These are phyloP conservation scores for Raphanus raphanistrum DNA, from an alignment of 345 rosid genomes.

Conservation along the genomic window DNA sequence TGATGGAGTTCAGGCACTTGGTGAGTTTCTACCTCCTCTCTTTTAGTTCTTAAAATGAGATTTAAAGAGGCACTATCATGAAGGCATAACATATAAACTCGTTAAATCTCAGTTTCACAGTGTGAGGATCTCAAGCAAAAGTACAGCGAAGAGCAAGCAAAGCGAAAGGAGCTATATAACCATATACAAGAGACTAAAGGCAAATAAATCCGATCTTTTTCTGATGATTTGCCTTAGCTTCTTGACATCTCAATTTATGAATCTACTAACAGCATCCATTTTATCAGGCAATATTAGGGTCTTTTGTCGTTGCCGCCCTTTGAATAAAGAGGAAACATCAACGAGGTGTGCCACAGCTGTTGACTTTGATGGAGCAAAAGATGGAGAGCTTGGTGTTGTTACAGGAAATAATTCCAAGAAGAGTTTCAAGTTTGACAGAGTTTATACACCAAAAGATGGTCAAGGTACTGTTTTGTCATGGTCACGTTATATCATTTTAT, in stretches of 20 bases:
- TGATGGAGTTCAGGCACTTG: constrained; percentile 80
- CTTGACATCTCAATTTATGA: constrained; percentile 5
- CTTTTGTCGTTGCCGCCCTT: constrained; percentile 93
- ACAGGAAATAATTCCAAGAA: constrained; percentile 62
- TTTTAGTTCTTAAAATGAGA: background rate
- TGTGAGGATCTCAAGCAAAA: constrained; percentile 89
- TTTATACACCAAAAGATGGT: constrained; percentile 79
- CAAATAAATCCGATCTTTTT: constrained; percentile 6
- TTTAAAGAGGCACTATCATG: constrained; percentile 6
- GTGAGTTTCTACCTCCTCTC: constrained; percentile 44
- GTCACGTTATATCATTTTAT: constrained; percentile 11
- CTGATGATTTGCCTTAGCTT: constrained; percentile 10
- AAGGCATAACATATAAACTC: constrained; percentile 30
- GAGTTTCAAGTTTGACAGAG: constrained; percentile 79
- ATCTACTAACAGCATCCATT: constrained; percentile 21
- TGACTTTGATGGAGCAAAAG: constrained; percentile 83
- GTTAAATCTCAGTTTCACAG: constrained; percentile 60
- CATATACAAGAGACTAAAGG: constrained; percentile 92
- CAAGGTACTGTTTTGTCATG: constrained; percentile 61
- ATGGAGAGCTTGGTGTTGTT: constrained; percentile 82
- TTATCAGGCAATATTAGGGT: constrained; percentile 91
- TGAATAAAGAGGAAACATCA: constrained; percentile 65
- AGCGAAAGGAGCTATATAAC: constrained; percentile 87
- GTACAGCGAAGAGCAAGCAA: constrained; percentile 78
- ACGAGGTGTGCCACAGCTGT: constrained; percentile 57